Evolutionary conservation across 345 rosid genomes (phyloP), one percentile per base, ranked within the genome.

Genomic region (Eucalyptus coolabah): DNA sequence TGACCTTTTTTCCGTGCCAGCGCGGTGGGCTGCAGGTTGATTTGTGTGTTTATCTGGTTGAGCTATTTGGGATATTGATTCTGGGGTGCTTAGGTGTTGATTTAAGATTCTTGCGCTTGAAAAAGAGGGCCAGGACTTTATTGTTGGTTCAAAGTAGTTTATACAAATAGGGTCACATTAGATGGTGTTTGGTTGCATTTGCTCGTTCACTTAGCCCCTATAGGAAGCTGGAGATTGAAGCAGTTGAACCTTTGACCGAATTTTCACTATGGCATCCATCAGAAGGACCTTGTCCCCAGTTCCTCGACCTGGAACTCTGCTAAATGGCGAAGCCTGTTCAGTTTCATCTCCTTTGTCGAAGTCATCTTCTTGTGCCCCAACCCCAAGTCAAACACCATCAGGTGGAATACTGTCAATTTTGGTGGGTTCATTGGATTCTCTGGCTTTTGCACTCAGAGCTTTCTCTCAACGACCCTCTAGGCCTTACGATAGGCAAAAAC

Each of bases 261-360:
- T 21, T 77, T 77, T 77, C 85, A 40, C 17, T n/a, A 95, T 95
- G 97, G 94, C 96, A 87, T 95, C 96, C 77, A 93, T 96, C 87
- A 93, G 96, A 91, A 93, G 96, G 91, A 90, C 95, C 50, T 87
- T 92, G 89, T 93, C 95, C 72, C 96, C 96, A 1, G 92, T 96
- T 72, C 94, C 95, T 77, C 89, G 94, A 85, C 92, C 92, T 15
- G 96, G 95, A 67, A 86, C 90, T 83, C 88, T 88, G 26, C 45
- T 89, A 85, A 93, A 87, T 86, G 95, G 95, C 30, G 96, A 94
- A 88, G 95, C 93, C 77, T 91, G 90, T 90, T 91, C 90, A 8
- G 94, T 90, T 83, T 91, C 97, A 91, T 96, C 96, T 87, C 95
- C 96, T 18, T 88, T 95, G 88, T 94, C 96, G 8, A 95, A 92